Percentiles rank a stretch among this genome's conserved stretches.
These are phyloP conservation scores for Annulohypoxylon maeteangense DNA, from an alignment of 495 filamentous ascomycete species.

Conservation along the genomic window DNA sequence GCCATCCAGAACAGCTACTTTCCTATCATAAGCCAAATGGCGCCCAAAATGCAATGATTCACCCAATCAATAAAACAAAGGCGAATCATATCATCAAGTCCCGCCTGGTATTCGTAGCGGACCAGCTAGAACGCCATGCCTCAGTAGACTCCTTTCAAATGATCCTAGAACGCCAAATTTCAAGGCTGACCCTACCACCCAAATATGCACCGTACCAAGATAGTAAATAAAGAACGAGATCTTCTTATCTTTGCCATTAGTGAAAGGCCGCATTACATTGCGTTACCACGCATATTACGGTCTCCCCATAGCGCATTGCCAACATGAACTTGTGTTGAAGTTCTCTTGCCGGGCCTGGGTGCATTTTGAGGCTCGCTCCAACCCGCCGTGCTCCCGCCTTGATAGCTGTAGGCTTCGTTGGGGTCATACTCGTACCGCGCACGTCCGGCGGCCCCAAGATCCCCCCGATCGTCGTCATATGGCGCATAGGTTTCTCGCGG, in stretches of 20 bases:
- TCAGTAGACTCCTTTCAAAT: constrained; percentile 4
- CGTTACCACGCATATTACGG: constrained; percentile 20
- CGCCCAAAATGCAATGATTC: constrained; percentile 12
- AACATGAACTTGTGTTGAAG: constrained; percentile 38
- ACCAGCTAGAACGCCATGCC: constrained; percentile 22
- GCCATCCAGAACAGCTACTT: constrained; percentile 16
- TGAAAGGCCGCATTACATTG: constrained; percentile 5
- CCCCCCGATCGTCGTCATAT: constrained; percentile 41
- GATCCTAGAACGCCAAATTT: constrained; percentile 29
- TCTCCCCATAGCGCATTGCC: constrained; percentile 46
- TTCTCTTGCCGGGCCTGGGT: constrained; percentile 23
- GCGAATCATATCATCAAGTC: constrained; percentile 30
- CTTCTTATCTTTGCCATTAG: not conserved
- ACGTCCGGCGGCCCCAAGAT: constrained; percentile 44
- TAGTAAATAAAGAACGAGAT: constrained; percentile 17
- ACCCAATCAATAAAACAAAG: constrained; percentile 11
- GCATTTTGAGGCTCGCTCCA: constrained; percentile 28
- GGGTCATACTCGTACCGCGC: constrained; percentile 37
- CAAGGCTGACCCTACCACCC: constrained; percentile 19
- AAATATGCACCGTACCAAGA: constrained; percentile 29
- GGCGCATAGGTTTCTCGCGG: constrained; percentile 28
- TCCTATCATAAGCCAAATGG: constrained; percentile 18
- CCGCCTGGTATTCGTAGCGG: constrained; percentile 12
- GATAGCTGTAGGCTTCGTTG: constrained; percentile 18
- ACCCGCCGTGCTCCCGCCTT: constrained; percentile 33